Evolutionary conservation across 345 rosid species (phyloP).

Genomic region (Corchorus capsularis): DNA sequence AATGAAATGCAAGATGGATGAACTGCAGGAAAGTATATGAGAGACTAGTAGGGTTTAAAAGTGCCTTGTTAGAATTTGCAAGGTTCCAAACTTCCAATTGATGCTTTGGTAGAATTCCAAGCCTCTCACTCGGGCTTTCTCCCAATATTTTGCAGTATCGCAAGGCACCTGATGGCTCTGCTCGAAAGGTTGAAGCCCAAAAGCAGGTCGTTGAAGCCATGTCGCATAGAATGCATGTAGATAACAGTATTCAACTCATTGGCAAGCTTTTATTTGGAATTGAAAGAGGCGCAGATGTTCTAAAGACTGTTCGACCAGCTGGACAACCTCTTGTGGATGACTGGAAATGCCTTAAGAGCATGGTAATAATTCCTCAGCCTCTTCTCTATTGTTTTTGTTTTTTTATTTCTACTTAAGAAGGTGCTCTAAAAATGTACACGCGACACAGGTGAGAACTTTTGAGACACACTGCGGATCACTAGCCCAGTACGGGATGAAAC

Average conservation of each 20-base stretch:
- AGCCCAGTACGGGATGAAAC: slow-evolving; percentile 94
- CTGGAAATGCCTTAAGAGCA: slow-evolving; percentile 83
- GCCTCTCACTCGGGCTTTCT: neutral
- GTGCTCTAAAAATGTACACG: slow-evolving; percentile 26
- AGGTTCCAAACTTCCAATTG: neutral
- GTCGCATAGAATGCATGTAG: slow-evolving; percentile 90
- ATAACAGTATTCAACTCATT: slow-evolving; percentile 70
- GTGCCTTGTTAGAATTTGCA: neutral
- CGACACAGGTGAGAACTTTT: slow-evolving; percentile 74
- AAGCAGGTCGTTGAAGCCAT: slow-evolving; percentile 84
- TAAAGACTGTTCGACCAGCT: slow-evolving; percentile 58
- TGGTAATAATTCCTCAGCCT: slow-evolving; percentile 46
- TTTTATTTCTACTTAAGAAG: neutral
- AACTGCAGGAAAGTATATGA: neutral
- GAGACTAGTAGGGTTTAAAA: neutral
- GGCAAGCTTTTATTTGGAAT: slow-evolving; percentile 90
- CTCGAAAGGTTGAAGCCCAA: slow-evolving; percentile 72
- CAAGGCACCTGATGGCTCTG: slow-evolving; percentile 89
- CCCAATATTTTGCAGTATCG: slow-evolving; percentile 59
- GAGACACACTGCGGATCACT: slow-evolving; percentile 89
- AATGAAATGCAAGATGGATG: neutral
- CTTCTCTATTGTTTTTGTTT: neutral
- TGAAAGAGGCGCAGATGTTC: slow-evolving; percentile 60
- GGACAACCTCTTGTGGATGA: slow-evolving; percentile 94
- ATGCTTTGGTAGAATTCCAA: neutral